phyloP scores from a whole-genome alignment of 2,329 filamentous ascomycete genomes.

The Diaporthe helianthi region DNA sequence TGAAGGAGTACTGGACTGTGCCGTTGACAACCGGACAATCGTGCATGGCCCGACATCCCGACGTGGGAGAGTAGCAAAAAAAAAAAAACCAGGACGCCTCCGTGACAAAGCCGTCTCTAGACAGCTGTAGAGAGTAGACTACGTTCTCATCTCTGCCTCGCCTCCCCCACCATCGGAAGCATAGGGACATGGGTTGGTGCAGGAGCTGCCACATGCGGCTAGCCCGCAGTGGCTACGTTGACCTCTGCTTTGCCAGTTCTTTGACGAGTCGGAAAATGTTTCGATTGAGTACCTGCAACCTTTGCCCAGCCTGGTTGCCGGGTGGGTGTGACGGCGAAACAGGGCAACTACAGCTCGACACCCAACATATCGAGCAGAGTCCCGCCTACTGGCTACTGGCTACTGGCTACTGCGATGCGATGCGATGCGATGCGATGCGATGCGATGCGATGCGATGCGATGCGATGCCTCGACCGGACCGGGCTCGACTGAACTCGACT shows the following conservation, averaged over 20 bases:
- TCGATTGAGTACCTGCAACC: constrained; percentile 8
- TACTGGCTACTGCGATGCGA: too few species aligned
- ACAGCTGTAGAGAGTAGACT: background rate
- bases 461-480: constrained; percentile 7
- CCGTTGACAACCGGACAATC: background rate
- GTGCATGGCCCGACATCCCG: background rate
- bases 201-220: constrained; percentile 6
- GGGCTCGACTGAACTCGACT: background rate
- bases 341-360: background rate
- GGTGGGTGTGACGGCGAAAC: constrained; percentile 4
- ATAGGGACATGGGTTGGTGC: background rate
- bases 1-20: background rate
- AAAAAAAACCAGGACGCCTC: background rate
- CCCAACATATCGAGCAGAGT: background rate
- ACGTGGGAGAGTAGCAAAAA: background rate
- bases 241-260: constrained; percentile 13
- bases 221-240: background rate
- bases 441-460: background rate
- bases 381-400: background rate
- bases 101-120: background rate
- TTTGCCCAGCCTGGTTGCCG: background rate
- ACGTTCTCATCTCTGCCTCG: background rate
- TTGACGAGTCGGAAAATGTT: background rate
- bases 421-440: background rate
- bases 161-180: constrained; percentile 1